Conservation (phyloP, 331 rosid species). For the Arachis monticola region DNA sequence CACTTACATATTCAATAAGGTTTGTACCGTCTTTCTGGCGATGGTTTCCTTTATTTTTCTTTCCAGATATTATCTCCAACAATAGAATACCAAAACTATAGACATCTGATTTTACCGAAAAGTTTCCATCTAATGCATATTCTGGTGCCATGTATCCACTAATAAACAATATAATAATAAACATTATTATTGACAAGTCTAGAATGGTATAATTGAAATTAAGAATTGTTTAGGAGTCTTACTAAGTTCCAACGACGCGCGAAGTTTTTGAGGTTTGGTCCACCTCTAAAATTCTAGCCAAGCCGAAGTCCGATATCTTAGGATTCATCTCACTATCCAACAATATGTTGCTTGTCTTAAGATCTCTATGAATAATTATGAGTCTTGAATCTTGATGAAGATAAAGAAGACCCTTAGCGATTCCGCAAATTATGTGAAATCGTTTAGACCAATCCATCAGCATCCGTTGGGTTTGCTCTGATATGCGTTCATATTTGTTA, state of each 20-base stretch:
- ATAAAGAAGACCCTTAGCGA: conserved; percentile 51
- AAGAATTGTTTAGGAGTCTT: conserved; percentile 6
- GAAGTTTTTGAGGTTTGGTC: conserved; percentile 20
- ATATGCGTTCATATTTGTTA: background rate
- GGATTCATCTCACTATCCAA: conserved; percentile 33
- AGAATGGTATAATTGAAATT: background rate
- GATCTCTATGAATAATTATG: conserved; percentile 25
- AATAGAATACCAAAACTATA: conserved; percentile 56
- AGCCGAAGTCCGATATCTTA: conserved; percentile 36
- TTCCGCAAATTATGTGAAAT: conserved; percentile 52
- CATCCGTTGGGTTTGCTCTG: conserved; percentile 38
- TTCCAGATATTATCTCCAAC: conserved; percentile 49
- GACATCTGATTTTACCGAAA: conserved; percentile 50
- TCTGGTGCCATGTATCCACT: conserved; percentile 49
- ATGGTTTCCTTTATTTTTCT: conserved; percentile 40
- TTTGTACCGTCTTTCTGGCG: conserved; percentile 13
- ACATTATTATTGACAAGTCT: background rate
- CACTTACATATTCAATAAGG: conserved; percentile 50
- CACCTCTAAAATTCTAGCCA: conserved; percentile 24
- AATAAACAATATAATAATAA: background rate
- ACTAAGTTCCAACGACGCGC: conserved; percentile 33
- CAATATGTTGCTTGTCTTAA: conserved; percentile 29
- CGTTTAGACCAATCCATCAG: conserved; percentile 57
- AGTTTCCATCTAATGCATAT: conserved; percentile 41
- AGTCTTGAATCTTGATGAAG: conserved; percentile 48